Conservation (phyloP, 441 rosid species). For the Mallotus repandus region DNA sequence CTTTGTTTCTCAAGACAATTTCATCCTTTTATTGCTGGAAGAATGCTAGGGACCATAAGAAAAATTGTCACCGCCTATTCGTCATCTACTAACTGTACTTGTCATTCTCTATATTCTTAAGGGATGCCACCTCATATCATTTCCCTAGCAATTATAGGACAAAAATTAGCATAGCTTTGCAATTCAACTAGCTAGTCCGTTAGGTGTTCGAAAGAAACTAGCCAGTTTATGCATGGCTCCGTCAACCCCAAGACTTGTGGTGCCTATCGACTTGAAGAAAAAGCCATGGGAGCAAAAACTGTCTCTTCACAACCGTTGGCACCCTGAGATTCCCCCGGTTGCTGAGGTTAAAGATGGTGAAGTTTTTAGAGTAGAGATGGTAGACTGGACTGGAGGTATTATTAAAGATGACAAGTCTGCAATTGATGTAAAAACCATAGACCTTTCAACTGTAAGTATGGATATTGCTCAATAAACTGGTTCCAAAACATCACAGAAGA, state of each 20-base stretch:
- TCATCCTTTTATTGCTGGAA: constrained; percentile 20
- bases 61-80: constrained; percentile 17
- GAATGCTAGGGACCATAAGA: constrained; percentile 25
- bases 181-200: constrained; percentile 1
- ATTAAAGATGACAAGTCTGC: constrained; percentile 68
- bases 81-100: constrained; percentile 19
- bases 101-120: constrained; percentile 15
- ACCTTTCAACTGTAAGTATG: constrained; percentile 60
- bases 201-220: neutral
- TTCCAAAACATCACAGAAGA: neutral
- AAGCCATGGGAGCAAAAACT: constrained; percentile 61
- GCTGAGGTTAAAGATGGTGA: constrained; percentile 51
- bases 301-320: constrained; percentile 92
- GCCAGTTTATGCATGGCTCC: constrained; percentile 46
- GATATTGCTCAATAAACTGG: neutral
- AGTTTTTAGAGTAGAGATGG: constrained; percentile 71
- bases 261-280: constrained; percentile 55
- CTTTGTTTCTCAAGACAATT: neutral
- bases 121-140: constrained; percentile 4
- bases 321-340: constrained; percentile 68
- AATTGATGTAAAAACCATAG: constrained; percentile 49
- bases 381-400: constrained; percentile 72
- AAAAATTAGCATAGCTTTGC: constrained; percentile 1
- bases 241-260: constrained; percentile 47
- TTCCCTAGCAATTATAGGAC: neutral